These are phyloP conservation scores for Mikania micrantha DNA, from an alignment of 129 eudicot species.

Conservation along the genomic window DNA sequence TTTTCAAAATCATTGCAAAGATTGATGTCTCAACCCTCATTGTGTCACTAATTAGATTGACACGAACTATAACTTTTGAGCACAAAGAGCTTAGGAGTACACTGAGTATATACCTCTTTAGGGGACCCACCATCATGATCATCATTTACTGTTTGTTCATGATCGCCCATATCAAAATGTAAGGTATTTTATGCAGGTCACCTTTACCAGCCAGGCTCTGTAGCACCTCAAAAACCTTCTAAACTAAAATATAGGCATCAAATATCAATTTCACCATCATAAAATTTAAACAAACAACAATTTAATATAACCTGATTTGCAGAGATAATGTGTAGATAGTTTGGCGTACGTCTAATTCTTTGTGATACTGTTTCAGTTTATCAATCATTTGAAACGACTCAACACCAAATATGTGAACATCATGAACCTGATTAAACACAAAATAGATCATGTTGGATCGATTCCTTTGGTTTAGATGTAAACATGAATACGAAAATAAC, in stretches of 20 bases:
- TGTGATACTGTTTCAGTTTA: constrained; percentile 85
- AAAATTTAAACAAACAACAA: neutral
- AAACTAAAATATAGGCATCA: constrained; percentile 18
- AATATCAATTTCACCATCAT: neutral
- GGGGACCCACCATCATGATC: constrained; percentile 98
- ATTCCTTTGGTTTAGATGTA: no score
- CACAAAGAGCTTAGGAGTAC: constrained; percentile 1
- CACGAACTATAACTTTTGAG: neutral
- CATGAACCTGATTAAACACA: constrained; percentile 76
- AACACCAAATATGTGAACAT: constrained; percentile 96
- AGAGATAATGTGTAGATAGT: neutral
- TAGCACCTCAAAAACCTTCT: constrained; percentile 76
- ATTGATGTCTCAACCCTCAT: constrained; percentile 94
- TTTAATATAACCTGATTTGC: constrained; percentile 1
- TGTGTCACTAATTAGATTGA: constrained; percentile 13
- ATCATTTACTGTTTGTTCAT: constrained; percentile 94
- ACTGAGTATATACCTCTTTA: constrained; percentile 64
- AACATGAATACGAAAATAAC: no score
- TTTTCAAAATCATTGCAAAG: constrained; percentile 72
- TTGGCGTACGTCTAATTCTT: constrained; percentile 50
- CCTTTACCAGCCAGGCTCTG: constrained; percentile 71
- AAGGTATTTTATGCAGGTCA: constrained; percentile 81
- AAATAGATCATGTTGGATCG: no score
- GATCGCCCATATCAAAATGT: constrained; percentile 98
- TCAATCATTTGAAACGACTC: constrained; percentile 76